phyloP scores from a whole-genome alignment of 2,329 filamentous ascomycete genomes.

The Aspergillaceae sp. region DNA sequence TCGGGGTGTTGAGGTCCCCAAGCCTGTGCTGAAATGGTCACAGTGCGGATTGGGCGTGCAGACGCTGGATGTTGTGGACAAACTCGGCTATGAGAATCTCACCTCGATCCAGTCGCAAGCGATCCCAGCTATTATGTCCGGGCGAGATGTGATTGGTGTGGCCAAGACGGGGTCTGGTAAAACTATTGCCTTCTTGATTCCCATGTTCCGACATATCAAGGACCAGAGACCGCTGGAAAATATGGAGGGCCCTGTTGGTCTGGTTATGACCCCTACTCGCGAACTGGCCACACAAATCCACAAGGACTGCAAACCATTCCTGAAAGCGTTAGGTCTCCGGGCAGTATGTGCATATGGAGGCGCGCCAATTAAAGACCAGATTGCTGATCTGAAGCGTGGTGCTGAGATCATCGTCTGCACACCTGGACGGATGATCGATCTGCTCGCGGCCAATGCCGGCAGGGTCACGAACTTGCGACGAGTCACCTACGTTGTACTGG shows the following conservation, averaged over 20 bases:
- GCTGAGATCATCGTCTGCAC: conserved; percentile 94
- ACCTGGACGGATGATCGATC: conserved; percentile 89
- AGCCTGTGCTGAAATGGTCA: conserved; percentile 92
- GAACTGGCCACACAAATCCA: conserved; percentile 93
- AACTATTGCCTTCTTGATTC: conserved; percentile 87
- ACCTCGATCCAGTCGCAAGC: conserved; percentile 95
- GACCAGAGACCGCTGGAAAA: conserved; percentile 76
- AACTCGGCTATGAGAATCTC: conserved; percentile 74
- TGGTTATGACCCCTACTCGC: conserved; percentile 90
- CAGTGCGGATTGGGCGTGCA: conserved; percentile 85
- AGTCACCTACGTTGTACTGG: conserved; percentile 88
- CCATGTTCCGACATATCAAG: conserved; percentile 97
- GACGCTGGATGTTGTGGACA: conserved; percentile 74
- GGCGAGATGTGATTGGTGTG: conserved; percentile 88
- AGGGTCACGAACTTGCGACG: conserved; percentile 82
- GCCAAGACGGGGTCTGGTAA: conserved; percentile 98
- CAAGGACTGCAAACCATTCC: conserved; percentile 85
- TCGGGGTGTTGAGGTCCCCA: conserved; percentile 76
- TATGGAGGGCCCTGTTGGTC: conserved; percentile 74
- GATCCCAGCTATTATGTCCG: conserved; percentile 90
- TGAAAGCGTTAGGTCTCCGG: conserved; percentile 75
- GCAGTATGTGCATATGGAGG: conserved; percentile 92
- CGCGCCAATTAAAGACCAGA: conserved; percentile 93
- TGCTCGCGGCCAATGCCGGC: conserved; percentile 87
- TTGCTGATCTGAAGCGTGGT: conserved; percentile 89